Base-by-base conservation (phyloP, 139 green algal species). In the Closterium sp. region DNA sequence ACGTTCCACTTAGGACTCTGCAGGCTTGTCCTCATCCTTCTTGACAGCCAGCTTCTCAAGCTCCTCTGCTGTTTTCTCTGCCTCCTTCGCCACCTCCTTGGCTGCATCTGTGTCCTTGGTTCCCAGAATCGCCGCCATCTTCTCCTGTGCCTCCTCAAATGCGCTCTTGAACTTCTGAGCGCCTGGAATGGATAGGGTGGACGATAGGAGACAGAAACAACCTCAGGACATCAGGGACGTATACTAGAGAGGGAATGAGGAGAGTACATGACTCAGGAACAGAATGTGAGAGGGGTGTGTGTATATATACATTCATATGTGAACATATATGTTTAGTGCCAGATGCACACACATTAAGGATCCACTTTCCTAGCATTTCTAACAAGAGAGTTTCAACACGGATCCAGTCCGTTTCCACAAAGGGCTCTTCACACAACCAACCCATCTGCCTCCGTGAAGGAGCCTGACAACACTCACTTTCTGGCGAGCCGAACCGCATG, bases 401-500 rank as follows among this genome's bases (percentile, higher is more conserved):
- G n/a, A n/a, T n/a, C n/a, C n/a, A n/a, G n/a, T n/a, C n/a, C n/a
- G n/a, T n/a, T n/a, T n/a, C n/a, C n/a, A n/a, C n/a, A n/a, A n/a
- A n/a, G n/a, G n/a, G n/a, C n/a, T n/a, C n/a, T n/a, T n/a, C n/a
- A n/a, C n/a, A n/a, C n/a, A n/a, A n/a, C n/a, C n/a, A n/a, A n/a
- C n/a, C n/a, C n/a, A n/a, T n/a, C n/a, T n/a, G n/a, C n/a, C n/a
- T n/a, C n/a, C n/a, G 12, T 85, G 5, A 89, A 7, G 30, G 21
- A 6, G 32, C 6, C 6, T 4, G 33, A 3, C n/a, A 92, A 19
- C 6, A 76, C 21, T 30, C 33, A 93, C 92, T 94, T 88, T 94
- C 92, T 93, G 23, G 93, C 92, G 34, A 94, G 36, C 97, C 97
- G 93, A 99, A 99, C 64, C 97, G 97, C 36, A 99, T 96, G 93